A percentile compares a stretch with the other conserved stretches of the same genome.
Conservation (phyloP, 164 flowering plant species). For the Vitis cinerea region DNA sequence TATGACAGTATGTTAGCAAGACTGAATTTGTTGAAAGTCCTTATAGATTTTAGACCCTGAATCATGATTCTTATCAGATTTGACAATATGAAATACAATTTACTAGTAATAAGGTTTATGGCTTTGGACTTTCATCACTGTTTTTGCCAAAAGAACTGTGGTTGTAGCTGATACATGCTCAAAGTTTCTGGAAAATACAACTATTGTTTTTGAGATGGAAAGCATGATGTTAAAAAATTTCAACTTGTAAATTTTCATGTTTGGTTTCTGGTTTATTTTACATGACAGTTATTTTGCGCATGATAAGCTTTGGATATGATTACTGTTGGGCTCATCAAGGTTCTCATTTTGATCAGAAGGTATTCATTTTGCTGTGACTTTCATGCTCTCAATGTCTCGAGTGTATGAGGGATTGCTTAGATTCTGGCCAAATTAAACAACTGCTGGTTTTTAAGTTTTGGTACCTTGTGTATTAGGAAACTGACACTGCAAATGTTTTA, state of each 20-base stretch:
- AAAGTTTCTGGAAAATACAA: no score
- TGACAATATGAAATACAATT: no score
- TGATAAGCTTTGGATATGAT: slow-evolving; percentile 98
- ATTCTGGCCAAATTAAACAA: neutral
- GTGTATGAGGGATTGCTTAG: neutral
- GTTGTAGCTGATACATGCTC: no score
- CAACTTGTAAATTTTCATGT: neutral
- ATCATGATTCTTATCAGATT: no score
- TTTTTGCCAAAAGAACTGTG: no score
- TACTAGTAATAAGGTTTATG: no score
- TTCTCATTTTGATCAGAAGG: slow-evolving; percentile 72
- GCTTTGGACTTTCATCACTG: no score
- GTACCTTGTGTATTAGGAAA: neutral
- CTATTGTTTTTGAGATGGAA: neutral
- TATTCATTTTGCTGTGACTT: slow-evolving; percentile 21
- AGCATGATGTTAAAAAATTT: neutral
- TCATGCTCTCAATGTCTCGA: neutral
- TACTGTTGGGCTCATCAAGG: slow-evolving; percentile 66
- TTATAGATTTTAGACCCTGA: no score
- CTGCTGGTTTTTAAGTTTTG: neutral
- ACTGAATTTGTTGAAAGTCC: no score
- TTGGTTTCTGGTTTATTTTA: slow-evolving; percentile 4
- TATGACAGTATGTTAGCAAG: no score
- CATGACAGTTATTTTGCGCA: slow-evolving; percentile 75
- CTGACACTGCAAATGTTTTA: neutral